A percentile compares a stretch with the other conserved stretches of the same genome.
Conservation (phyloP, 768 basidiomycete genomes). For the Porpolomopsis calyptriformis region DNA sequence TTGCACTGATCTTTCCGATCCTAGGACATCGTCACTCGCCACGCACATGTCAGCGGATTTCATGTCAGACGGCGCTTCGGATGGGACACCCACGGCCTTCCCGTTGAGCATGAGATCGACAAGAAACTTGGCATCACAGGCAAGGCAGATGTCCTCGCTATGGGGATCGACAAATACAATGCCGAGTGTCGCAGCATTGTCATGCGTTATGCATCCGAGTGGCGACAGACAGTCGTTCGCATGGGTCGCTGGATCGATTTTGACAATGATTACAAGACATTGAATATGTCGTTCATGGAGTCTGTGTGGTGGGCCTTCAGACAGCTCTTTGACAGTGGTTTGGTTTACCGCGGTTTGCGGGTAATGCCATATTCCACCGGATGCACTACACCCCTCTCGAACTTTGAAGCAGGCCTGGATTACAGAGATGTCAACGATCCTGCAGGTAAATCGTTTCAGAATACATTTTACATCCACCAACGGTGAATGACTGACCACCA, state of each 20-base stretch:
- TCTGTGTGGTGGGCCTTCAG: slow-evolving; percentile 98
- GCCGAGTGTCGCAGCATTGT: slow-evolving; percentile 93
- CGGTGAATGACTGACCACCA: slow-evolving; percentile 17
- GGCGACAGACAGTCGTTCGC: slow-evolving; percentile 90
- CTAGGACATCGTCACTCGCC: slow-evolving; percentile 94
- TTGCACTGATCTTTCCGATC: slow-evolving; percentile 7
- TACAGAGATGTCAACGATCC: slow-evolving; percentile 94
- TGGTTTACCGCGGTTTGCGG: slow-evolving; percentile 86
- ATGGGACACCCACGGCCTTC: slow-evolving; percentile 98
- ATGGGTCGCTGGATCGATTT: slow-evolving; percentile 99
- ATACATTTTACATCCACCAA: background rate
- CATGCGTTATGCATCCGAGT: slow-evolving; percentile 92
- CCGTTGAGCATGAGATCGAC: slow-evolving; percentile 99
- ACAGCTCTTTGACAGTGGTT: slow-evolving; percentile 81
- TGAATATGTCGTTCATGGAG: slow-evolving; percentile 93
- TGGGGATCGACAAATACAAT: slow-evolving; percentile 98
- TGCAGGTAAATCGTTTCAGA: slow-evolving; percentile 42
- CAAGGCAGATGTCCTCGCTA: slow-evolving; percentile 83
- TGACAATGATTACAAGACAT: slow-evolving; percentile 98
- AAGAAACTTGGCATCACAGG: slow-evolving; percentile 88
- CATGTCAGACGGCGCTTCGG: slow-evolving; percentile 93
- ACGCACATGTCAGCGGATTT: slow-evolving; percentile 86
- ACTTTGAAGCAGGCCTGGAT: slow-evolving; percentile 90
- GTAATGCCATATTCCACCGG: slow-evolving; percentile 99
- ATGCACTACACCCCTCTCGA: slow-evolving; percentile 90